Evolutionary conservation across 805 yeast genomes (phyloP).

Genomic region (Wickerhamomyces chaumierensis): DNA sequence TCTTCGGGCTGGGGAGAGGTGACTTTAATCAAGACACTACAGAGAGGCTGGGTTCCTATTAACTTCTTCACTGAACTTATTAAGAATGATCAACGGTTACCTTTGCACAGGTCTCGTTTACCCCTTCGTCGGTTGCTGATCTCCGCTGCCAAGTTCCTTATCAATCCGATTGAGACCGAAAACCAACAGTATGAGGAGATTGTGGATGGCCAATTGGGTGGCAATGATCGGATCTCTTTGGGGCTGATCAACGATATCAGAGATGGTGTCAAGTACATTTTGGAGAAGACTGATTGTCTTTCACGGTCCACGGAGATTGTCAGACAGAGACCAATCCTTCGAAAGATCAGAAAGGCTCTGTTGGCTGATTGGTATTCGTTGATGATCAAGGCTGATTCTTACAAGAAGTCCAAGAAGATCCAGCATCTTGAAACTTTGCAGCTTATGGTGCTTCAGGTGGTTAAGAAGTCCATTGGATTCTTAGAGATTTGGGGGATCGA

Average conservation of each 20-base stretch:
- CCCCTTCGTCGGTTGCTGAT: constrained; percentile 47
- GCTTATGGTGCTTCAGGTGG: constrained; percentile 53
- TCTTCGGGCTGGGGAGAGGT: constrained; percentile 88
- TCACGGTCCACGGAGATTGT: constrained; percentile 67
- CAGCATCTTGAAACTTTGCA: constrained; percentile 53
- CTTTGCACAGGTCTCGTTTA: constrained; percentile 34
- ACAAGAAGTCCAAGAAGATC: constrained; percentile 48
- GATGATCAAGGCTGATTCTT: constrained; percentile 67
- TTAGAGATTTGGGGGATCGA: constrained; percentile 65
- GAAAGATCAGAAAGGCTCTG: constrained; percentile 55
- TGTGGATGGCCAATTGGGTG: constrained; percentile 20
- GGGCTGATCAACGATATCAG: constrained; percentile 46
- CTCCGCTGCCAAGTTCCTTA: constrained; percentile 54
- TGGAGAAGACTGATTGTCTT: constrained; percentile 61
- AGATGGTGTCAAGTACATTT: constrained; percentile 56
- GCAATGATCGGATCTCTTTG: constrained; percentile 16
- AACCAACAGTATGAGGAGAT: not conserved
- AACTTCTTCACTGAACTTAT: constrained; percentile 52
- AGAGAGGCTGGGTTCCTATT: constrained; percentile 81
- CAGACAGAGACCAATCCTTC: constrained; percentile 45
- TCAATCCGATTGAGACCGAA: constrained; percentile 41
- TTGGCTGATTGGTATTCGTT: constrained; percentile 75
- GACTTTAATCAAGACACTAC: constrained; percentile 48
- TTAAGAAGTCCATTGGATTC: constrained; percentile 52
- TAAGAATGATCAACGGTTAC: constrained; percentile 27